Conservation (phyloP, 2,329 filamentous ascomycete genomes). For the Colletotrichum liaoningense region DNA sequence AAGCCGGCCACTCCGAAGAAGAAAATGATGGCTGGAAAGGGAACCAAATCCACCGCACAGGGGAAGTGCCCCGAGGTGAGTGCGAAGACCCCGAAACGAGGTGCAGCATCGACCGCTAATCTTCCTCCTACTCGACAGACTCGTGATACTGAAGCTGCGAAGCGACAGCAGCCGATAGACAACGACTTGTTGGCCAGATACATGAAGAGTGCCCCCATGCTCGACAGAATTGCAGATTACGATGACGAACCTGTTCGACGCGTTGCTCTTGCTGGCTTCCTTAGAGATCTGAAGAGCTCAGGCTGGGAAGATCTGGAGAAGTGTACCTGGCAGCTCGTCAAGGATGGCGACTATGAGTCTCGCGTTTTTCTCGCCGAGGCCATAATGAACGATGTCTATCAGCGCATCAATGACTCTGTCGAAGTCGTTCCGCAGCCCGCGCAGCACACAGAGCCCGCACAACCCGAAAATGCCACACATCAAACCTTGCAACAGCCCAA, state of each 20-base stretch:
- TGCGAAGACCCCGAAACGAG: not conserved
- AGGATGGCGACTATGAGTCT: not conserved
- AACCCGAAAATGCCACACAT: no score
- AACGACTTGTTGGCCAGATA: not conserved
- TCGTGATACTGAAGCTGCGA: accelerated
- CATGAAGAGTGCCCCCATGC: not conserved
- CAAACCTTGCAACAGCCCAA: no score
- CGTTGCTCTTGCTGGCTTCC: not conserved
- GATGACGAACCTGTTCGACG: not conserved
- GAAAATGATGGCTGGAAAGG: no score
- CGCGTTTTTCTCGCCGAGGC: not conserved
- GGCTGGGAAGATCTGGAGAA: not conserved
- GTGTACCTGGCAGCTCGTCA: not conserved
- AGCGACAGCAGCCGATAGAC: no score
- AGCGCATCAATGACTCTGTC: not conserved
- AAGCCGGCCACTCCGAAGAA: not conserved
- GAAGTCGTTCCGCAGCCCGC: not conserved
- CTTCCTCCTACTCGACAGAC: not conserved
- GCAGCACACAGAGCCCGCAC: no score
- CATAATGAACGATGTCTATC: not conserved
- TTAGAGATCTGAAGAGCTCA: not conserved
- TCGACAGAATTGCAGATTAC: not conserved
- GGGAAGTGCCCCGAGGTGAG: no score
- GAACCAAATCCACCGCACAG: no score
- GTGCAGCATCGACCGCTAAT: not conserved